Evolutionary conservation across 331 rosid species (phyloP), one percentile per base, ranked within the genome.

Genomic region (Telfairia occidentalis): DNA sequence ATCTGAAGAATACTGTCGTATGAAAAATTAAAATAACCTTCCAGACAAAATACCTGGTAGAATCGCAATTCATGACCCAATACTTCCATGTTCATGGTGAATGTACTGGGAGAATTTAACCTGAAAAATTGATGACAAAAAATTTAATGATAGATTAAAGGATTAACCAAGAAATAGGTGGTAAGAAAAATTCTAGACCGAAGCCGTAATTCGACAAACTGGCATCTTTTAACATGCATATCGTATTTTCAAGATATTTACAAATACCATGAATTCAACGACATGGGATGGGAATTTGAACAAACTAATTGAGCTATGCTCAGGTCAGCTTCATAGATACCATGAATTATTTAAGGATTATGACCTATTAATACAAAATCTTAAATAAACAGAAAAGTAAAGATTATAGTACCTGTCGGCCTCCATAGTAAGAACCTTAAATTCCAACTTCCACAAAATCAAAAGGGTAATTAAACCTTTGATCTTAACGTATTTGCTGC

Each of bases 61-160:
- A 94, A 91, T 75, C 83, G 95, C 80, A 94, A 83, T 15, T 94
- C 96, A 32, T 85, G 90, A 61, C 96, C 97, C 84, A 94, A 83
- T 37, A 90, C 83, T 79, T 94, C 98, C 77, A 94, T 82, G 24
- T 81, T 87, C 97, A 88, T 94, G 53, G 89, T 89, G 81, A 94
- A 89, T 0, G 98, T 94, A 38, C 84, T 88, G 2, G 98, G 97
- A 77, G 97, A 76, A 77, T 94, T 94, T 77, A 91, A 76, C 84
- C 98, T 91, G n/a, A n/a, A n/a, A n/a, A n/a, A n/a, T n/a, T n/a
- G 84, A 72, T 32, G 48, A 59, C n/a, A 67, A 12, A 54, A 64
- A 54, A 71, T 69, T 29, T 1, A 55, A 42, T 34, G 32, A 26
- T 11, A 49, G 13, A 60, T 40, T 37, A 70, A 0, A 45, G 13